Conservation (phyloP, 2,329 filamentous ascomycete species). For the Cryphonectria parasitica region DNA sequence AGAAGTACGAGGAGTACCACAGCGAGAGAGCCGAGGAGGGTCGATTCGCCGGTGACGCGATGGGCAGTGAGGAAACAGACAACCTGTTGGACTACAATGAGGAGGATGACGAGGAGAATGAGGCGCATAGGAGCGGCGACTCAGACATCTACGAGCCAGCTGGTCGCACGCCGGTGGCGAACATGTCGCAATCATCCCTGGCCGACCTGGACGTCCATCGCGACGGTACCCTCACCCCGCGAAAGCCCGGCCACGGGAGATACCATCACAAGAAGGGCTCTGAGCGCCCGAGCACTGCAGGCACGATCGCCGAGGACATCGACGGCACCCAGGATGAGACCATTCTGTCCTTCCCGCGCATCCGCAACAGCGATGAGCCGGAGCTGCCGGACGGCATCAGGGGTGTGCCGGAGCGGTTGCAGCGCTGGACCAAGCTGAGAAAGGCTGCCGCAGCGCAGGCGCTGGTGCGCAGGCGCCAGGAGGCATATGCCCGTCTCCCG, state of each 20-base stretch:
- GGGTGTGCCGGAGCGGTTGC: conserved; percentile 46
- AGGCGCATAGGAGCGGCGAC: conserved; percentile 39
- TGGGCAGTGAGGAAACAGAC: conserved; percentile 48
- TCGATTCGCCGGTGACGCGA: conserved; percentile 55
- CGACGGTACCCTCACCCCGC: conserved; percentile 31
- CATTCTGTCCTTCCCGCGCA: conserved; percentile 66
- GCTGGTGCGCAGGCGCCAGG: conserved; percentile 29
- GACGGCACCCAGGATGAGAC: conserved; percentile 45
- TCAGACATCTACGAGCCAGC: conserved; percentile 58
- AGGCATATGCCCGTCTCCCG: conserved; percentile 46
- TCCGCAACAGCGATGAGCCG: conserved; percentile 49
- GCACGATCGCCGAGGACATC: conserved; percentile 28
- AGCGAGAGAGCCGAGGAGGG: conserved; percentile 60
- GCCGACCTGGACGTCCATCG: conserved; percentile 19
- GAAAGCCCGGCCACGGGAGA: conserved; percentile 38
- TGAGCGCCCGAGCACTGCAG: conserved; percentile 25
- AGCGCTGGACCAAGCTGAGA: conserved; percentile 38
- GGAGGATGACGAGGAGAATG: conserved; percentile 46
- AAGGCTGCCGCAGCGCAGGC: conserved; percentile 31
- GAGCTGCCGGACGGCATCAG: conserved; percentile 46
- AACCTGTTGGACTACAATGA: conserved; percentile 52
- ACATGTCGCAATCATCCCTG: conserved; percentile 54
- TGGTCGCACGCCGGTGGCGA: conserved; percentile 58
- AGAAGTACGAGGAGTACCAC: conserved; percentile 69
- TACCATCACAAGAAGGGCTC: conserved; percentile 35